Evolutionary conservation across 257 asterid species (phyloP).

Genomic region (Solanum lycopersicoides): DNA sequence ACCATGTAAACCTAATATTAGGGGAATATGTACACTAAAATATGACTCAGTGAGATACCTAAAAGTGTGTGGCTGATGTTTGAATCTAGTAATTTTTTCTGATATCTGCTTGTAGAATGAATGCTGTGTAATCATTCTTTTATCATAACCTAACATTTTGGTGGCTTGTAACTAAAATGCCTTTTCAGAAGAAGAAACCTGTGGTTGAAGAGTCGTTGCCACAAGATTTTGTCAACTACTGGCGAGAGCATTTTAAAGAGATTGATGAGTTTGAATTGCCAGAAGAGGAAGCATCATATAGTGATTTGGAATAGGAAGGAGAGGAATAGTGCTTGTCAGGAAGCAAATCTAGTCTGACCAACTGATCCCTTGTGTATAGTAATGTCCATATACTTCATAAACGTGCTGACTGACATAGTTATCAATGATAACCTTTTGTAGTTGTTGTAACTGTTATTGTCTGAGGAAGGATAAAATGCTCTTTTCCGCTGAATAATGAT

Average conservation of each 20-base stretch:
- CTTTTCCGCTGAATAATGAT: background rate
- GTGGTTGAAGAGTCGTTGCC: conserved; percentile 19
- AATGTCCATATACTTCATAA: background rate
- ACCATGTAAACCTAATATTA: background rate
- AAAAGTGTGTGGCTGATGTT: background rate
- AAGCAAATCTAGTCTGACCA: conserved; percentile 2
- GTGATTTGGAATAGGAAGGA: conserved; percentile 33
- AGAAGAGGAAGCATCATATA: conserved; percentile 52
- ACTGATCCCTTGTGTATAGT: conserved; percentile 22
- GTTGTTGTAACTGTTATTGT: background rate
- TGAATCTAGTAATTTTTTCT: background rate
- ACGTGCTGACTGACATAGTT: background rate
- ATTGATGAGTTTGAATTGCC: conserved; percentile 63
- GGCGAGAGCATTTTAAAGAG: conserved; percentile 58
- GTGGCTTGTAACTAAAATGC: background rate
- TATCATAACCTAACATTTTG: background rate
- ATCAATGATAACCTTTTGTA: background rate
- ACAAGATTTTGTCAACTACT: conserved; percentile 42
- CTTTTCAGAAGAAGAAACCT: conserved; percentile 38
- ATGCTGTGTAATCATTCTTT: background rate
- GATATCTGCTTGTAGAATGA: background rate
- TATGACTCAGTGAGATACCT: background rate
- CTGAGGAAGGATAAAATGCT: background rate
- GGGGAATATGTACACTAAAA: background rate
- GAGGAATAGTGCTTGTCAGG: background rate